Percentiles rank a stretch among this genome's conserved stretches.
phyloP scores from a whole-genome alignment of 148 eudicot species.

The Chenopodium formosanum region DNA sequence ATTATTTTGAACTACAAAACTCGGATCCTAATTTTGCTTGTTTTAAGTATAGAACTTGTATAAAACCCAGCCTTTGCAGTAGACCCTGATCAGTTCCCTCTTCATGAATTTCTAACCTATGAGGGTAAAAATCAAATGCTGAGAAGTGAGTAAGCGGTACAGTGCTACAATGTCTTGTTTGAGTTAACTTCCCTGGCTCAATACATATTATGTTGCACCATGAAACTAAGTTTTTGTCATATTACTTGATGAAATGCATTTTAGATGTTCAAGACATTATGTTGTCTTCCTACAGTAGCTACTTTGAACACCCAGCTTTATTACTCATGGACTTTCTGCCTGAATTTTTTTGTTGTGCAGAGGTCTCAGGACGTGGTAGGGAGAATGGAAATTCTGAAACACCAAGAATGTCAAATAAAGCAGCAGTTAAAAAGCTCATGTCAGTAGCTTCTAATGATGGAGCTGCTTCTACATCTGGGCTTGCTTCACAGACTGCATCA shows the following conservation, averaged over 20 bases:
- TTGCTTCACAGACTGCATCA: slow-evolving; percentile 83
- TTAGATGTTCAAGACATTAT: no score
- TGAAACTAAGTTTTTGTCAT: not conserved
- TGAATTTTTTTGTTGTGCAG: slow-evolving; percentile 37
- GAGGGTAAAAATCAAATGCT: not conserved
- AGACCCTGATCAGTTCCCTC: not conserved
- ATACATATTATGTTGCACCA: not conserved
- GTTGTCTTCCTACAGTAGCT: not conserved
- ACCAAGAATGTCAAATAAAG: slow-evolving; percentile 54
- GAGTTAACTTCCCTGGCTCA: not conserved
- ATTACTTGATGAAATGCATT: not conserved
- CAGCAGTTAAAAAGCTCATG: slow-evolving; percentile 55
- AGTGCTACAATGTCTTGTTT: not conserved
- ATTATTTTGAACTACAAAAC: not conserved
- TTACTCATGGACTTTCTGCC: not conserved
- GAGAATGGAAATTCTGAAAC: slow-evolving; percentile 65
- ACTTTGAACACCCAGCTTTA: not conserved
- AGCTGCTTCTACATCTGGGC: slow-evolving; percentile 76
- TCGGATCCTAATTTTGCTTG: not conserved
- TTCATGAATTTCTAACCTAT: not conserved
- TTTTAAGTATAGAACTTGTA: not conserved
- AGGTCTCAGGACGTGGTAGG: slow-evolving; percentile 87
- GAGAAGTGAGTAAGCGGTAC: not conserved
- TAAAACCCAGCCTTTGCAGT: not conserved
- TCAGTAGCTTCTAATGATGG: slow-evolving; percentile 53